These are phyloP conservation scores for Rhododendron simsii DNA, from an alignment of 148 eudicot genomes.

Conservation along the genomic window DNA sequence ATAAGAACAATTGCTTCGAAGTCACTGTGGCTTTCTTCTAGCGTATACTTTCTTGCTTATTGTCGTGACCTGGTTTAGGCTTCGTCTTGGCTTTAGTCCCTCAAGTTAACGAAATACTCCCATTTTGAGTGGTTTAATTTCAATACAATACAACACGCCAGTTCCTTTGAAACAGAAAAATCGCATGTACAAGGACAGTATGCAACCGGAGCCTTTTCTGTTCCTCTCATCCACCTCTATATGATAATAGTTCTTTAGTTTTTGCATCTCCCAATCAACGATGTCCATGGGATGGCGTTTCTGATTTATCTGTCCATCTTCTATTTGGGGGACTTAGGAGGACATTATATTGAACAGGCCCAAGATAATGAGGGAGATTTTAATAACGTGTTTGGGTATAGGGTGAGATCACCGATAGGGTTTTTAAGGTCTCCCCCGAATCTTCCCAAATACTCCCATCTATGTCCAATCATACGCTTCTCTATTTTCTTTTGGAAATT, in stretches of 20 bases:
- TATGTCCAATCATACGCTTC: background rate
- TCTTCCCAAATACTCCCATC: too few relatives aligned
- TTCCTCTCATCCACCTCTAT: background rate
- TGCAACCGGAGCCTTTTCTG: background rate
- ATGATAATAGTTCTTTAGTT: background rate
- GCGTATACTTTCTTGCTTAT: background rate
- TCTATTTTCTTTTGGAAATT: background rate
- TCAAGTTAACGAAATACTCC: background rate
- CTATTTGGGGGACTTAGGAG: background rate
- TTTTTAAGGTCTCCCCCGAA: too few relatives aligned
- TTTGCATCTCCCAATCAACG: background rate
- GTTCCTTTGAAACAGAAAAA: background rate
- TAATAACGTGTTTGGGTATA: too few relatives aligned
- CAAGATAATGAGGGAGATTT: too few relatives aligned
- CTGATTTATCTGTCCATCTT: background rate
- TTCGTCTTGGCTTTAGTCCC: background rate
- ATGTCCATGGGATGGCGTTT: background rate
- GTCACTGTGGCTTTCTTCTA: background rate
- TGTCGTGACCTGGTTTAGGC: background rate
- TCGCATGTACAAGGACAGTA: background rate
- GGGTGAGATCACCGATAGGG: too few relatives aligned
- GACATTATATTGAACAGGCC: background rate
- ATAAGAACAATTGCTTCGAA: background rate
- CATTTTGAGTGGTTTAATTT: background rate
- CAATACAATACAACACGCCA: background rate